These are phyloP conservation scores for Tetradesmus obliquus DNA, from an alignment of 139 green algal genomes.

Conservation along the genomic window DNA sequence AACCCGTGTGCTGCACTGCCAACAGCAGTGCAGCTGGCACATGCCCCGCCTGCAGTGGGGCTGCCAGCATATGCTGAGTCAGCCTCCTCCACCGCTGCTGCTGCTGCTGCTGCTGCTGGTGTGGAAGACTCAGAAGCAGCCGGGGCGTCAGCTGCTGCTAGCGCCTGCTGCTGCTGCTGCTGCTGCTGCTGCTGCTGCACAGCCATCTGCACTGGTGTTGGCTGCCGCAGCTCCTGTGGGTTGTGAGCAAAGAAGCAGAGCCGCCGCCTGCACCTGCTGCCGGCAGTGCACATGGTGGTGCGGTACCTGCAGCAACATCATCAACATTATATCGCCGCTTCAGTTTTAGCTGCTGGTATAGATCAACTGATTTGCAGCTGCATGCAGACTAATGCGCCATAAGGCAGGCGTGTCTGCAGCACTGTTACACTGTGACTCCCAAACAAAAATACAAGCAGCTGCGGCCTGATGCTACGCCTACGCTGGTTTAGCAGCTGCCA, in stretches of 20 bases:
- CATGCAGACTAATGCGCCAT: too few relatives aligned
- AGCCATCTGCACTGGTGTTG: neutral
- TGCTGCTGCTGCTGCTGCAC: neutral
- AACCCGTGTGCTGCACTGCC: neutral
- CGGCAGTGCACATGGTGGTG: neutral
- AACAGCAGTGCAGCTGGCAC: neutral
- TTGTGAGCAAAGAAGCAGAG: neutral
- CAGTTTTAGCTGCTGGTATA: too few relatives aligned
- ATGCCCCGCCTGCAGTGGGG: neutral
- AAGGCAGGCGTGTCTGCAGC: too few relatives aligned
- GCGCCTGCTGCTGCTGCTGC: neutral
- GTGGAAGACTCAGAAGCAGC: too few relatives aligned
- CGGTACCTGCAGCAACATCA: neutral
- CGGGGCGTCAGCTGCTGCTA: neutral
- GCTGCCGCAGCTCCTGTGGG: neutral
- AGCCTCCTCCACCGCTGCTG: neutral
- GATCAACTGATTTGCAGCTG: too few relatives aligned
- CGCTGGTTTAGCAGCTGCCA: too few relatives aligned
- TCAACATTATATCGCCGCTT: neutral
- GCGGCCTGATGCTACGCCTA: too few relatives aligned
- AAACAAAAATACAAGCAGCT: too few relatives aligned
- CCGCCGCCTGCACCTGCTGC: neutral
- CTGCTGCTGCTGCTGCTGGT: neutral
- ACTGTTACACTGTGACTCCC: too few relatives aligned
- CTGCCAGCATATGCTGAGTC: neutral